phyloP scores from a whole-genome alignment of 768 basidiomycete genomes.

The Exsudoporus frostii region DNA sequence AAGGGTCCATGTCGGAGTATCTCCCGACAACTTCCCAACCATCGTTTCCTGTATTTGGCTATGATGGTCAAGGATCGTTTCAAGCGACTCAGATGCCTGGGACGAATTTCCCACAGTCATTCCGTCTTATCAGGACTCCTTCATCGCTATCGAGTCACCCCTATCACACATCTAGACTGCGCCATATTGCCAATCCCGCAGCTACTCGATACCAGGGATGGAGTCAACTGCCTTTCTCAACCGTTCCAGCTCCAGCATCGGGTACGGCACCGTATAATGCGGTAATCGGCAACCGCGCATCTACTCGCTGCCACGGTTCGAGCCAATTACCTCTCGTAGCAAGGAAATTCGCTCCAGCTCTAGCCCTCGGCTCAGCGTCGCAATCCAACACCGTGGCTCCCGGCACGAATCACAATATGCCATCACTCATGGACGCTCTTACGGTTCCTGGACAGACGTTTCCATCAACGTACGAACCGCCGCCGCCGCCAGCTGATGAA shows the following conservation, averaged over 20 bases:
- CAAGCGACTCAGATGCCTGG: not conserved
- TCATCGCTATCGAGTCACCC: constrained; percentile 10
- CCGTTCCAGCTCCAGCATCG: not conserved
- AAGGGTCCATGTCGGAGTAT: not conserved
- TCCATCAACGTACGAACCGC: not conserved
- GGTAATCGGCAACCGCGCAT: not conserved
- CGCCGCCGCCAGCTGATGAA: constrained; percentile 7
- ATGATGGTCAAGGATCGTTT: not conserved
- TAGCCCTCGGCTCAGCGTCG: not conserved
- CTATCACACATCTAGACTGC: constrained; percentile 15
- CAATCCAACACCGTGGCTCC: not conserved
- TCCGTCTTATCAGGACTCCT: not conserved
- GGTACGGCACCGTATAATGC: not conserved
- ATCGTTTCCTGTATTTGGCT: constrained; percentile 2
- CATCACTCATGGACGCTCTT: not conserved
- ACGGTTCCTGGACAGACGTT: not conserved
- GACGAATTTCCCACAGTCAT: constrained; percentile 5
- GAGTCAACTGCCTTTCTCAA: not conserved
- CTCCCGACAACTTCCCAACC: not conserved
- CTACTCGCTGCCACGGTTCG: not conserved
- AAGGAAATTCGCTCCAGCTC: not conserved
- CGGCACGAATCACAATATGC: not conserved
- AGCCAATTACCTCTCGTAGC: not conserved
- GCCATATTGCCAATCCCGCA: constrained; percentile 12
- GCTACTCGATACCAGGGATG: constrained; percentile 3